Evolutionary conservation across 768 basidiomycete species (phyloP).

Genomic region (Tylopilus cervinicoccineus): DNA sequence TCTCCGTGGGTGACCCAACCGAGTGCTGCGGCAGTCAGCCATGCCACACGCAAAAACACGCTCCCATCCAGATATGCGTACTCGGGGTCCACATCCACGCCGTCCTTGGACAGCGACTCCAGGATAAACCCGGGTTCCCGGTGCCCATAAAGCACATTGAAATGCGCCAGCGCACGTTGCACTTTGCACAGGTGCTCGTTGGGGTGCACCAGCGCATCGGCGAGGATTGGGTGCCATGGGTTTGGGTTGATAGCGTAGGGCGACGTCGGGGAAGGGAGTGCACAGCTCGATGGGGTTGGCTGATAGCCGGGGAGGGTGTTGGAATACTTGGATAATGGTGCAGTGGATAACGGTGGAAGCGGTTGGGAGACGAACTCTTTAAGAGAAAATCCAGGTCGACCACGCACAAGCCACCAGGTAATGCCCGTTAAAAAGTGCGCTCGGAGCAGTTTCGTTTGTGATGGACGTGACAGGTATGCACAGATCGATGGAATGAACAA

Average conservation of each 20-base stretch:
- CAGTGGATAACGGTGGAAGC: conserved; percentile 18
- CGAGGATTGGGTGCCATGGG: conserved; percentile 55
- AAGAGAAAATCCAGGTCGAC: conserved; percentile 49
- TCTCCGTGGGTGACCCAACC: conserved; percentile 41
- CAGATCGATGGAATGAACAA: conserved; percentile 55
- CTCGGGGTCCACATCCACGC: conserved; percentile 38
- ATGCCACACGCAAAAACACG: conserved; percentile 56
- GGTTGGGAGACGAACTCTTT: conserved; percentile 43
- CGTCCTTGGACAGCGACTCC: conserved; percentile 19
- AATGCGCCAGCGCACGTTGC: conserved; percentile 49
- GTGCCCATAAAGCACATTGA: conserved; percentile 40
- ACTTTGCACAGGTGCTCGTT: conserved; percentile 54
- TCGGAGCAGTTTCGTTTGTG: conserved; percentile 52
- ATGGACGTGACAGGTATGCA: conserved; percentile 51
- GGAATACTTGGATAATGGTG: conserved; percentile 19
- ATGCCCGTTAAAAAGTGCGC: conserved; percentile 52
- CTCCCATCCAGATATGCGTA: conserved; percentile 56
- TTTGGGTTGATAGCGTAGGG: conserved; percentile 41
- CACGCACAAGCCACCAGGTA: conserved; percentile 53
- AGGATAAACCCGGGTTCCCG: conserved; percentile 34
- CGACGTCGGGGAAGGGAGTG: conserved; percentile 32
- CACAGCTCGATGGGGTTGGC: conserved; percentile 19
- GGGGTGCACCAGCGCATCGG: conserved; percentile 50
- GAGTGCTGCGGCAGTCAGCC: conserved; percentile 43
- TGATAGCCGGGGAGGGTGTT: conserved; percentile 21